phyloP scores from a whole-genome alignment of 805 yeast species.

The Yarrowia bubula region DNA sequence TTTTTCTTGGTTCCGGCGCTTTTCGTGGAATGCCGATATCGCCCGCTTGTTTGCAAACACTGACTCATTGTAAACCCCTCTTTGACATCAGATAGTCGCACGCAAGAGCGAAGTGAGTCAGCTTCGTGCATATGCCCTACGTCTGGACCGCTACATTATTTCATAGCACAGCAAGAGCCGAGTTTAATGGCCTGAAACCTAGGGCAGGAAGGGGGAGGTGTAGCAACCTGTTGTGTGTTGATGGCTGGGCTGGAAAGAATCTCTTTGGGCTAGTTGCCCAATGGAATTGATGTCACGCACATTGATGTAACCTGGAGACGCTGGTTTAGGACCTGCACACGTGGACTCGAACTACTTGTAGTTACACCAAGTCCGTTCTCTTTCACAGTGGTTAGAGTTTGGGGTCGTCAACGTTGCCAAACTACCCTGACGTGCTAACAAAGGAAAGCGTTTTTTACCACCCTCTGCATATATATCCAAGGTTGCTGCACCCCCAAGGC shows the following conservation, averaged over 20 bases:
- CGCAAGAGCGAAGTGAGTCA: constrained; percentile 5
- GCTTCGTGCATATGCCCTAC: constrained; percentile 13
- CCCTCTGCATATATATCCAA: constrained; percentile 25
- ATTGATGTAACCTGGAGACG: too few species aligned
- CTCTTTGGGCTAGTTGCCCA: too few species aligned
- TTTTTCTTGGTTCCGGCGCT: background rate
- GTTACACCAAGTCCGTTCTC: background rate
- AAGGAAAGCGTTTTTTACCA: constrained; percentile 25
- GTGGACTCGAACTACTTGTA: background rate
- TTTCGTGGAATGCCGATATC: background rate
- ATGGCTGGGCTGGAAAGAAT: too few species aligned
- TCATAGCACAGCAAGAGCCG: constrained; percentile 20
- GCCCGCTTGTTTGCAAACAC: background rate
- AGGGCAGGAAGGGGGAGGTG: background rate
- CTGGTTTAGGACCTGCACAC: background rate
- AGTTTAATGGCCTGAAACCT: constrained; percentile 3
- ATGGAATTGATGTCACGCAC: too few species aligned
- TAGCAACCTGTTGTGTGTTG: too few species aligned
- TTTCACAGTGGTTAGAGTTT: constrained; percentile 17
- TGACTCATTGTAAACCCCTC: constrained; percentile 22
- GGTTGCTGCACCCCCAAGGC: constrained; percentile 24
- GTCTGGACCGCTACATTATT: constrained; percentile 24
- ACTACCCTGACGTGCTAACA: constrained; percentile 25
- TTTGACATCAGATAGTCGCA: background rate
- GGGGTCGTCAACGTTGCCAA: constrained; percentile 2